phyloP scores from a whole-genome alignment of 2,329 filamentous ascomycete species.

The Plenodomus biglobosus region DNA sequence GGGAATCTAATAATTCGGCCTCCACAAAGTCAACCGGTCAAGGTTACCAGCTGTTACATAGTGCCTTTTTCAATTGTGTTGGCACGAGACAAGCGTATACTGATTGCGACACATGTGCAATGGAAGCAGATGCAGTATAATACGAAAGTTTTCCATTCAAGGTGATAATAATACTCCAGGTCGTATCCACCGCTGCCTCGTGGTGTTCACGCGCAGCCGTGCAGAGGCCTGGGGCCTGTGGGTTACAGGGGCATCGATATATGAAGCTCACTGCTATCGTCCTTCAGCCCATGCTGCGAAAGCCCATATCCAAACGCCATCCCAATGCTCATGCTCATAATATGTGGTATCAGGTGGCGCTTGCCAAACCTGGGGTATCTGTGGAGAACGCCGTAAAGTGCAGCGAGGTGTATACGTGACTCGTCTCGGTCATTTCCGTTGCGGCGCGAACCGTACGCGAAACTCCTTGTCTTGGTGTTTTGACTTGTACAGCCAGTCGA shows the following conservation, averaged over 20 bases:
- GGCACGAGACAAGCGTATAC: not conserved
- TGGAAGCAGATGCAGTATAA: not conserved
- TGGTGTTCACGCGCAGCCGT: not conserved
- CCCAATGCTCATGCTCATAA: constrained; percentile 39
- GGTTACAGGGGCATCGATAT: not conserved
- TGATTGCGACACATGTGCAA: not conserved
- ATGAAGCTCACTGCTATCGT: not conserved
- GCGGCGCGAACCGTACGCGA: constrained; percentile 48
- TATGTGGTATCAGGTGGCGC: constrained; percentile 21
- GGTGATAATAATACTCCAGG: not conserved
- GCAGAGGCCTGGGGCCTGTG: not conserved
- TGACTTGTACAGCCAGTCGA: constrained; percentile 75
- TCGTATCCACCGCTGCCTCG: not conserved
- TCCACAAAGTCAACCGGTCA: not conserved
- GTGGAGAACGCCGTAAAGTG: constrained; percentile 36
- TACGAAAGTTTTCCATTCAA: too few relatives aligned
- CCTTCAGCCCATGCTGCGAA: not conserved
- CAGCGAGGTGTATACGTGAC: constrained; percentile 19
- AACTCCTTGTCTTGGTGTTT: constrained; percentile 59
- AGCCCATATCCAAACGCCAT: constrained; percentile 29
- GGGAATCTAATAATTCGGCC: not conserved
- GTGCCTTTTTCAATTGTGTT: not conserved
- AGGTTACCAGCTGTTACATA: not conserved
- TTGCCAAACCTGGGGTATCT: constrained; percentile 37
- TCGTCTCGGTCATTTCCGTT: constrained; percentile 31